These are phyloP conservation scores for Hirschfeldia incana DNA, from an alignment of 345 rosid genomes.

Conservation along the genomic window DNA sequence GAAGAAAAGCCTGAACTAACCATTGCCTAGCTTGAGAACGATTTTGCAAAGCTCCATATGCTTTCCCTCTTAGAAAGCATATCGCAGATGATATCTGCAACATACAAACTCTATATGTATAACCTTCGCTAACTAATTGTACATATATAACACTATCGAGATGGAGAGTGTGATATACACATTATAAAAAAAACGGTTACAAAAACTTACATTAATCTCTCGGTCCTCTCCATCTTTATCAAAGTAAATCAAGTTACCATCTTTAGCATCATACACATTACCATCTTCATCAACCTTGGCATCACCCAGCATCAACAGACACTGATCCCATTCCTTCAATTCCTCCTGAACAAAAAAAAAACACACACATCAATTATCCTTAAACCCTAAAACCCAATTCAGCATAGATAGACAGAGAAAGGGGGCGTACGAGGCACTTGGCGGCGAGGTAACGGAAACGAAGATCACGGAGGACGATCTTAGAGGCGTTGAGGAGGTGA, in stretches of 20 bases:
- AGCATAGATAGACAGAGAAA: too few relatives aligned
- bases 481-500: slow-evolving; percentile 88
- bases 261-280: slow-evolving; percentile 68
- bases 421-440: neutral
- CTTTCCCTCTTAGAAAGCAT: slow-evolving; percentile 92
- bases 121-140: too few relatives aligned
- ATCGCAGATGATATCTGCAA: slow-evolving; percentile 86
- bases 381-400: slow-evolving; percentile 7
- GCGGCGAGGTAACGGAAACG: slow-evolving; percentile 81
- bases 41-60: slow-evolving; percentile 89
- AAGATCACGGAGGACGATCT: slow-evolving; percentile 89
- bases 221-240: slow-evolving; percentile 63
- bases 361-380: neutral
- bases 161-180: too few relatives aligned
- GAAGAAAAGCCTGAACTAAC: slow-evolving; percentile 41
- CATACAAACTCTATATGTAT: neutral
- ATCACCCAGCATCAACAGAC: slow-evolving; percentile 83
- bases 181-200: neutral
- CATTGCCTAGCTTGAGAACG: slow-evolving; percentile 87
- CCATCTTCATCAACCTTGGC: slow-evolving; percentile 90
- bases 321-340: slow-evolving; percentile 47
- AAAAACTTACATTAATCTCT: slow-evolving; percentile 73
- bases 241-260: slow-evolving; percentile 45
- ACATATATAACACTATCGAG: neutral
- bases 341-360: slow-evolving; percentile 49